phyloP scores from a whole-genome alignment of 306 rosid genomes.

The Cucurbita moschata region DNA sequence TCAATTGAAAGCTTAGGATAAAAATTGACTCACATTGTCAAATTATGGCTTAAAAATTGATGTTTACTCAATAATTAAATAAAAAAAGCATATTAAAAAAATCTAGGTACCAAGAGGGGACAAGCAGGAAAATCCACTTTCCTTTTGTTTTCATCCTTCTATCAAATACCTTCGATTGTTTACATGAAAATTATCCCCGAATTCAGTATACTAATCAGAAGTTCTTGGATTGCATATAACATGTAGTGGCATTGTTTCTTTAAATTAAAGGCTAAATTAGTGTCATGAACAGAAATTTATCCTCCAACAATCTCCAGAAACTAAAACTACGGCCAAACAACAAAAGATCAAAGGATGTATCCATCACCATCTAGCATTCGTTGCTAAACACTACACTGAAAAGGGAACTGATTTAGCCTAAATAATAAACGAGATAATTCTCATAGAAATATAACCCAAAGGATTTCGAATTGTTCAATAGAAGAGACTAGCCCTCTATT shows the following conservation, averaged over 20 bases:
- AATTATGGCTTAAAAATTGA: not conserved
- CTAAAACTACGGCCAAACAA: not conserved
- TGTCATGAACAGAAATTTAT: not conserved
- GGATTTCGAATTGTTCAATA: not conserved
- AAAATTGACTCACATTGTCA: not conserved
- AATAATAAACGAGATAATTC: not conserved
- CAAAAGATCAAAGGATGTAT: not conserved
- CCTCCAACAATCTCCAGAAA: not conserved
- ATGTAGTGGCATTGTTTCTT: not conserved
- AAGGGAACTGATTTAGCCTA: not conserved
- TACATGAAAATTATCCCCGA: not conserved
- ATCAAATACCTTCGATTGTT: not conserved
- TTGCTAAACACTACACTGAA: not conserved
- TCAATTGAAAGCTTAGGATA: not conserved
- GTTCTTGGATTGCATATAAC: not conserved
- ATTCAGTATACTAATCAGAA: not conserved
- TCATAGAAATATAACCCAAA: not conserved
- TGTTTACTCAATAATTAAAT: not conserved
- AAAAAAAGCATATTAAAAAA: not conserved
- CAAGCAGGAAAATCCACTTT: not conserved
- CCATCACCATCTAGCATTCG: not conserved
- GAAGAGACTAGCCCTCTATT: not conserved
- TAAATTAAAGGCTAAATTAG: not conserved
- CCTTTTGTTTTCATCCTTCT: not conserved
- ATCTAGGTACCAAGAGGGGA: not conserved